A percentile compares a stretch with the other conserved stretches of the same genome.
phyloP scores from a whole-genome alignment of 2,329 filamentous ascomycete genomes.

The Ophioceras dolichostomum region DNA sequence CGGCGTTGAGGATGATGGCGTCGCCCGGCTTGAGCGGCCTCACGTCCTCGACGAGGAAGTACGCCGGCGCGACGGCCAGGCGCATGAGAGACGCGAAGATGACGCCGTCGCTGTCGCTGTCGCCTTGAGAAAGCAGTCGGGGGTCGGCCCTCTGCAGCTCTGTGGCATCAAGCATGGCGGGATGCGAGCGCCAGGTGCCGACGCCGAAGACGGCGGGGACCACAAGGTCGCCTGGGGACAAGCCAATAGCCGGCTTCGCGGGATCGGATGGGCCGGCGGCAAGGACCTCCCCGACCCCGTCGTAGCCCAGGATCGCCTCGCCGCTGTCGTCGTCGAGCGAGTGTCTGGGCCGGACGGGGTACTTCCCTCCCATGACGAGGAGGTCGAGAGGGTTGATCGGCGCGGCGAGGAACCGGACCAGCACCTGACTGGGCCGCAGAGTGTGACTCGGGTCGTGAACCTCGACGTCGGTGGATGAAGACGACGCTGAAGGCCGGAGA shows the following conservation, averaged over 20 bases:
- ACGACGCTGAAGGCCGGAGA: no score
- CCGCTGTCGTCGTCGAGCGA: slow-evolving; percentile 3
- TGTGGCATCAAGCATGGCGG: slow-evolving; percentile 7
- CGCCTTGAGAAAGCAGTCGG: no score
- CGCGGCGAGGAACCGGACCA: slow-evolving; percentile 9
- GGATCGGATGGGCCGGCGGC: slow-evolving; percentile 1
- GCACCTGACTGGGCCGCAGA: no score
- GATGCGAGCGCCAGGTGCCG: slow-evolving; percentile 12
- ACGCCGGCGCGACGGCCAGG: slow-evolving; percentile 10
- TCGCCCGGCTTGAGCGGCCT: slow-evolving; percentile 10
- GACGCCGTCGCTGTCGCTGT: slow-evolving; percentile 5
- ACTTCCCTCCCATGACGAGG: slow-evolving; percentile 10
- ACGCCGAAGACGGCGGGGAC: slow-evolving; percentile 6
- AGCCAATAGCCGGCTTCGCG: no score
- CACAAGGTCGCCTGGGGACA: slow-evolving; percentile 6
- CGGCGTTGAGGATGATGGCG: slow-evolving; percentile 13
- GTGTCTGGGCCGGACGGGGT: slow-evolving; percentile 13
- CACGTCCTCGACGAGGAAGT: slow-evolving; percentile 12
- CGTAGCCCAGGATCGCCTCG: slow-evolving; percentile 10
- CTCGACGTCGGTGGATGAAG: no score
- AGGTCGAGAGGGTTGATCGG: slow-evolving; percentile 13
- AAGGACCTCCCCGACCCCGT: slow-evolving; percentile 8
- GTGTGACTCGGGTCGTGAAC: no score
- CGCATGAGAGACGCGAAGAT: slow-evolving; percentile 9
- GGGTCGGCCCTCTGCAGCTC: slow-evolving; percentile 5